Evolutionary conservation across 805 yeast genomes (phyloP).

Genomic region (Candida sakaeoensis): DNA sequence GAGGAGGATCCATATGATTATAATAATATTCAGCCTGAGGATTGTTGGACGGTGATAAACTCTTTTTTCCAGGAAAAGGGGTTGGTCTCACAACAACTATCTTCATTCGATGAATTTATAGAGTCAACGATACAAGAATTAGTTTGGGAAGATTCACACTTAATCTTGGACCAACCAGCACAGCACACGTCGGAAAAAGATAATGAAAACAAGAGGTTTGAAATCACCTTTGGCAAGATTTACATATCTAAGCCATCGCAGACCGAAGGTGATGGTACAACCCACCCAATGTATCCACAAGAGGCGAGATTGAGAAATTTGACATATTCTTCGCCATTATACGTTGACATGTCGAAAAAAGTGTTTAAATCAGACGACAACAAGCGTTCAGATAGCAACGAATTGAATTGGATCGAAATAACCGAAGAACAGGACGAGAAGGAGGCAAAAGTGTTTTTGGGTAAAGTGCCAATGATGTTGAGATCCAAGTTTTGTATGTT

Average conservation of each 20-base stretch:
- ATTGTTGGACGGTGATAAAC: constrained; percentile 98
- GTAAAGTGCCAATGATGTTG: constrained; percentile 97
- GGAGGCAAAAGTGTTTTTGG: constrained; percentile 77
- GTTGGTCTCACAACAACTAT: constrained; percentile 95
- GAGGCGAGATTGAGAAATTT: constrained; percentile 95
- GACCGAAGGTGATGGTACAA: constrained; percentile 99
- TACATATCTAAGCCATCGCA: constrained; percentile 95
- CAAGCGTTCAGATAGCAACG: constrained; percentile 38
- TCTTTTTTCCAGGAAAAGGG: constrained; percentile 96
- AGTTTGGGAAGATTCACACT: constrained; percentile 90
- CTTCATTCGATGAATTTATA: constrained; percentile 96
- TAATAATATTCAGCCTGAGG: constrained; percentile 81
- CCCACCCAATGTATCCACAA: constrained; percentile 97
- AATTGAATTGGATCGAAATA: constrained; percentile 50
- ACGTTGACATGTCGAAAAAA: constrained; percentile 91
- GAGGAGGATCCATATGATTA: constrained; percentile 66
- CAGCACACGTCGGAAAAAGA: constrained; percentile 92
- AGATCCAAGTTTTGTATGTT: constrained; percentile 94
- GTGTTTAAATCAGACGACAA: constrained; percentile 82
- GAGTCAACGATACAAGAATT: constrained; percentile 95
- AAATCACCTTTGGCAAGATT: constrained; percentile 96
- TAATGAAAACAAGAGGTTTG: constrained; percentile 86
- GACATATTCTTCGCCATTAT: constrained; percentile 93
- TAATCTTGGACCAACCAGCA: constrained; percentile 96
- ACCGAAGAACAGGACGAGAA: constrained; percentile 45